Base-by-base conservation (phyloP, 2,329 filamentous ascomycete species). In the Fonsecaea monophora region DNA sequence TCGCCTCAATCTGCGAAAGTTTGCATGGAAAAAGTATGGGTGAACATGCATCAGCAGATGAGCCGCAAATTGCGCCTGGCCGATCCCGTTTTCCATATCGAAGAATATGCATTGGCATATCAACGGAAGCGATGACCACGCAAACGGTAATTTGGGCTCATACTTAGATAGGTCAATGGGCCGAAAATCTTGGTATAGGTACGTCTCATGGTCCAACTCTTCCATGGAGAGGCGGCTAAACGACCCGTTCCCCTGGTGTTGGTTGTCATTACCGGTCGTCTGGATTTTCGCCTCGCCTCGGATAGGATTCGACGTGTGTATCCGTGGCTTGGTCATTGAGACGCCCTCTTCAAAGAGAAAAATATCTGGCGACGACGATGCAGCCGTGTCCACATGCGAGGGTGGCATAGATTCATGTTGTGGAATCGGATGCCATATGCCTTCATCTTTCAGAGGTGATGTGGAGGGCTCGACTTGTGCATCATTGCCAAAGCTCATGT, bases 61-160 rank as follows among this genome's bases (percentile, higher is more conserved):
- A 0, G 82, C 78, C 1, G 82, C 77, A 48, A 82, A 80, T 71
- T 86, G 84, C 8, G 80, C 79, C 82, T 74, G 40, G 81, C 75
- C 67, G 78, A 77, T 45, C 75, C 76, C 53, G 83, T 75, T 71
- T 82, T 77, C 62, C 32, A 70, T 50, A 63, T 72, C 69, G 60
- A 69, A 71, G 38, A 67, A 68, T 57, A 73, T 70, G 32, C 65
- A 68, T 61, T 72, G 69, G 62, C 69, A 72, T 53, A 72, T 65
- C 48, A 73, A 53, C 0, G 72, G 70, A 37, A 73, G 62, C 21
- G 71, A 62, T 30, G 70, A 71, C 69, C 71, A 72, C 10, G 70
- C 69, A 50, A 71, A 72, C 10, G 69, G 69, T n/a, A 60, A 48
- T 53, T 70, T 73, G 18, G 67, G 65, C 38, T 71, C 66, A 62